phyloP scores from a whole-genome alignment of 495 filamentous ascomycete genomes.

The Talaromyces stipitatus region DNA sequence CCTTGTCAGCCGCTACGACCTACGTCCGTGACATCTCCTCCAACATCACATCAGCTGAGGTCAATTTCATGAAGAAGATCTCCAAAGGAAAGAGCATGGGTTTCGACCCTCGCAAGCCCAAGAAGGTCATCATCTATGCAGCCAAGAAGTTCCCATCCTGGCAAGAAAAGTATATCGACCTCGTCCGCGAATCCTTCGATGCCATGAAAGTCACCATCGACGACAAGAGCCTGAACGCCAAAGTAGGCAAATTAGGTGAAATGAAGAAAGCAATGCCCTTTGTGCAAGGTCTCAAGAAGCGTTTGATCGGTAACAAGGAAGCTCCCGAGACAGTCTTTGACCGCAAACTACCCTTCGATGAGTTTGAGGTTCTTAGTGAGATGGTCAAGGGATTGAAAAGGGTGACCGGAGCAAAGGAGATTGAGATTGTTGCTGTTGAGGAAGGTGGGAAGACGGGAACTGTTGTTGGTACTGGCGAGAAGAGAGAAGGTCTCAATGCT shows the following conservation, averaged over 20 bases:
- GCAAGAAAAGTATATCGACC: conserved; percentile 86
- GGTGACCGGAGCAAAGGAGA: conserved; percentile 53
- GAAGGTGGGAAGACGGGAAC: conserved; percentile 62
- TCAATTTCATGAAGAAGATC: conserved; percentile 69
- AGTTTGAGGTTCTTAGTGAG: conserved; percentile 59
- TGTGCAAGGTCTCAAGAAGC: conserved; percentile 76
- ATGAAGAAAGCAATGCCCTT: conserved; percentile 99
- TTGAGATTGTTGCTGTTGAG: conserved; percentile 58
- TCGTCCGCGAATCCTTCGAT: conserved; percentile 62
- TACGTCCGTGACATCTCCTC: conserved; percentile 72
- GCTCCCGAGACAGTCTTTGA: conserved; percentile 60
- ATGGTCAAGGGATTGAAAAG: conserved; percentile 52
- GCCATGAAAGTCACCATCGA: conserved; percentile 49
- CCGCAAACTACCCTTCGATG: conserved; percentile 78
- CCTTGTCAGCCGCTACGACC: conserved; percentile 65
- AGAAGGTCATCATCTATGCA: conserved; percentile 81
- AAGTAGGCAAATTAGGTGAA: conserved; percentile 72
- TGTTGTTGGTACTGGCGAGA: conserved; percentile 48
- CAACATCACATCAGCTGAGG: conserved; percentile 83
- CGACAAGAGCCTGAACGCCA: conserved; percentile 70
- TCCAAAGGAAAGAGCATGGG: conserved; percentile 74
- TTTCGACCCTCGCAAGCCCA: conserved; percentile 86
- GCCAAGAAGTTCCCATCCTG: conserved; percentile 73
- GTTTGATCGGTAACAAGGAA: conserved; percentile 54
- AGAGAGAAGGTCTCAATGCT: conserved; percentile 47